Base-by-base conservation (phyloP, 176 grass and related monocot species). In the Guadua angustifolia region DNA sequence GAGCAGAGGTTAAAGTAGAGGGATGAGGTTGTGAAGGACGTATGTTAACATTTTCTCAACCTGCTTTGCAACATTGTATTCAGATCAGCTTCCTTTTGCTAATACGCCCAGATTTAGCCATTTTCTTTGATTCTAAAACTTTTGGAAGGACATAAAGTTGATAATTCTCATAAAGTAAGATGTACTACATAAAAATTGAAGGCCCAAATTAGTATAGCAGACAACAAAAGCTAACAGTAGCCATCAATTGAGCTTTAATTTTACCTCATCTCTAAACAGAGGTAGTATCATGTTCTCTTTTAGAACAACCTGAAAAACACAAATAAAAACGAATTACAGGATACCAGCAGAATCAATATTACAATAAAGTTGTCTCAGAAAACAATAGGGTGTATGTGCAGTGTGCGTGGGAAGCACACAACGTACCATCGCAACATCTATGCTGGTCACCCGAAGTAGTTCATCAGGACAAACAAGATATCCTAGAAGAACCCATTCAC, bases 11-110 rank as follows among this genome's bases (percentile, higher is more conserved):
- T 17, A 75, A 82, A 82, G 9, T 79, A 87, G n/a, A 77, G 32
- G 63, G 24, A 16, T 62, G 69, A 63, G 45, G 51, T 57, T 83
- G 47, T 78, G 33, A 78, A 57, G 65, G n/a, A 73, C 92, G 86
- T 95, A 95, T 93, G 72, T 91, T 88, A 98, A 86, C 95, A 95
- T 98, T 82, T 91, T 98, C 77, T 98, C 93, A 64, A 98, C 95
- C 69, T 98, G 95, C 64, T 95, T 98, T 84, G 95, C 95, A 80
- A 98, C 89, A 83, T 98, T 98, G 71, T 98, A 98, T 86, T 98
- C 73, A 98, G 88, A 92, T 98, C 95, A 86, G 95, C 91, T 89
- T 98, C 93, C 73, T 95, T 98, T 92, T 98, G 95, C 84, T 98
- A 73, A 91, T 80, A 73, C 95, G 92, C 70, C 95, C 95, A 88